Base-by-base conservation (phyloP, 805 yeast genomes). In the Candida taoyuanica region DNA sequence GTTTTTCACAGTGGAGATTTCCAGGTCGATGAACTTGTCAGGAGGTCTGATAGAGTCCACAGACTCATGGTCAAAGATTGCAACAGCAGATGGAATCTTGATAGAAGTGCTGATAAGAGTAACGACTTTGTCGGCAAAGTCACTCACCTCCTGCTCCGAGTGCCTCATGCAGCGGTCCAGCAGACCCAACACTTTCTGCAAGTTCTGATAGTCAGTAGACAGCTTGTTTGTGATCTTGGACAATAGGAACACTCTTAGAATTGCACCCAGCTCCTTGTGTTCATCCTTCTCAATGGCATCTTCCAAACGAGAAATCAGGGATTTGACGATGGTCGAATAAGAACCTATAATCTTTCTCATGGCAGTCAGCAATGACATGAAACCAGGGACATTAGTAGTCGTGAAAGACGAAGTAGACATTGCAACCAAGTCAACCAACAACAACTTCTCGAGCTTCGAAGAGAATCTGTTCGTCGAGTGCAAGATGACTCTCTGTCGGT, bases 391-490 rank as follows among this genome's bases (percentile, higher is more conserved):
- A 1, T 87, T 72, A n/a, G 85, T 74, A 4, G 78, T 78, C 0
- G 80, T 64, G 53, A 85, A 91, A 1, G 81, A 67, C 0, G 96
- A 85, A 7, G 83, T 70, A 0, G 89, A 69, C 17, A 84, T 56
- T 11, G 63, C 58, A 12, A 84, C 76, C 7, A 89, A 65, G 56
- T 87, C 94, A 34, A 67, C 69, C 28, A 93, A 58, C 27, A 93
- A 60, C 2, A 65, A 37, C 38, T 68, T 73, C 46, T 88, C 96
- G 8, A 81, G 55, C 7, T 70, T 73, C 0, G 86, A 74, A 50
- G 85, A 85, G 6, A 78, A 64, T 44, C 96, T 70, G 4, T 84
- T 78, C 0, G 91, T 82, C 1, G 87, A 73, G 50, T 81, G 85
- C 26, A 85, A 68, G 1, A 77, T 65, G 18, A 82, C 74, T 48